Evolutionary conservation across 768 basidiomycete genomes (phyloP), one percentile per base, ranked within the genome.

Genomic region (Suillus lakei): DNA sequence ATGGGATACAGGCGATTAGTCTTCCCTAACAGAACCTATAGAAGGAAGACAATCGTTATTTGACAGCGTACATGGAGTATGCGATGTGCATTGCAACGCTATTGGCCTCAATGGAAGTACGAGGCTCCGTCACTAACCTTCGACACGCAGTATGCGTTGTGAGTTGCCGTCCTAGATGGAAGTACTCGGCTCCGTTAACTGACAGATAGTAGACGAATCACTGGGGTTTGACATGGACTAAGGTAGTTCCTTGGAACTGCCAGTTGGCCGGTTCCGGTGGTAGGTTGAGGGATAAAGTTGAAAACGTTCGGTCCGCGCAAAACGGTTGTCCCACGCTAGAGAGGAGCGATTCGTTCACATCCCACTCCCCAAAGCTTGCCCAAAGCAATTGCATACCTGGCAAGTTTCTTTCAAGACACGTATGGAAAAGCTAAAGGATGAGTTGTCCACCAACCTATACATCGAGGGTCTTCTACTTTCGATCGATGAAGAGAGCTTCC

Each of bases 301-400:
- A 53, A 53, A 53, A 10, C 16, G 3, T 51, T 16, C 16, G 50
- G 5, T 7, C 48, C 48, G 15, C 6, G 26, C 23, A 50, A 50
- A 16, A 50, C 23, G 3, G 50, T 10, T 21, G 28, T 53, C 51
- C 51, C 51, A 53, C 51, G 50, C 50, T 50, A 7, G 10, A 50
- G 26, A 28, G 48, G 15, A 28, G 48, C 23, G 2, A 26, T 50
- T 50, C 3, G 48, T 26, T 26, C 26, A 26, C 48, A 50, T 18
- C 16, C 26, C 8, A 48, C 50, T 16, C 16, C 50, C 50, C 84
- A 82, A 79, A 82, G n/a, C n/a, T n/a, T n/a, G n/a, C n/a, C n/a
- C n/a, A n/a, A n/a, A n/a, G 90, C 18, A 92, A 93, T 77, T 91
- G 92, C 73, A 93, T 93, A 53, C 92, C 91, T 6, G 91, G 91